phyloP scores from a whole-genome alignment of 129 eudicot species.

The Lactuca saligna region DNA sequence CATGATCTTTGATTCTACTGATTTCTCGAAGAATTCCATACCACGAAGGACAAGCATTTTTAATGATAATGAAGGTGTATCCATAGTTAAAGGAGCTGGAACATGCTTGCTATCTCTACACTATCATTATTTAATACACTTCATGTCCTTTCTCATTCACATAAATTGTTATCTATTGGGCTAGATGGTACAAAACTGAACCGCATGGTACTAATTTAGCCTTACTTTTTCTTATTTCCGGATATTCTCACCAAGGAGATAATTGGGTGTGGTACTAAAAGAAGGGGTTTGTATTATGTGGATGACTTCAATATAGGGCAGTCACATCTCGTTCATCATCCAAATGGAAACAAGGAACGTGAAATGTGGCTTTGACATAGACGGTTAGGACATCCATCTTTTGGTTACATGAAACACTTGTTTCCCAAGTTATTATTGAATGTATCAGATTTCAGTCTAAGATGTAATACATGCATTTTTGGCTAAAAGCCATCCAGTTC shows the following conservation, averaged over 20 bases:
- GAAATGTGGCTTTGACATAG: too few species aligned
- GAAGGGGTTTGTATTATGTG: neutral
- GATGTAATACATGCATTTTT: too few species aligned
- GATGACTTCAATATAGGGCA: neutral
- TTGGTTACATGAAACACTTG: too few species aligned
- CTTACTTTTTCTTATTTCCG: neutral
- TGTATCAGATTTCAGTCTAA: too few species aligned
- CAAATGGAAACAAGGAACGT: neutral
- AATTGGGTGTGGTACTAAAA: slow-evolving; percentile 15
- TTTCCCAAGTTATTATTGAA: too few species aligned
- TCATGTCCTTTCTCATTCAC: neutral
- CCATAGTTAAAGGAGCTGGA: neutral
- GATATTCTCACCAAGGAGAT: slow-evolving; percentile 15
- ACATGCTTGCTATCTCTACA: too few species aligned
- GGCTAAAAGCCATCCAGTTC: too few species aligned
- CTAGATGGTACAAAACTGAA: neutral
- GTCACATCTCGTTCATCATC: too few species aligned
- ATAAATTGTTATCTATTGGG: neutral
- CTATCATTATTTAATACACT: neutral
- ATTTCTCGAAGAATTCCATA: neutral
- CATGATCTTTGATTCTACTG: slow-evolving; percentile 1
- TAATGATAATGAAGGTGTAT: neutral
- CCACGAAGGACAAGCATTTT: neutral
- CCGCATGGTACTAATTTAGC: neutral
- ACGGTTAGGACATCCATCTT: too few species aligned